Evolutionary conservation across 805 yeast genomes (phyloP).

Genomic region (Cyberlindnera samutprakarnensis): DNA sequence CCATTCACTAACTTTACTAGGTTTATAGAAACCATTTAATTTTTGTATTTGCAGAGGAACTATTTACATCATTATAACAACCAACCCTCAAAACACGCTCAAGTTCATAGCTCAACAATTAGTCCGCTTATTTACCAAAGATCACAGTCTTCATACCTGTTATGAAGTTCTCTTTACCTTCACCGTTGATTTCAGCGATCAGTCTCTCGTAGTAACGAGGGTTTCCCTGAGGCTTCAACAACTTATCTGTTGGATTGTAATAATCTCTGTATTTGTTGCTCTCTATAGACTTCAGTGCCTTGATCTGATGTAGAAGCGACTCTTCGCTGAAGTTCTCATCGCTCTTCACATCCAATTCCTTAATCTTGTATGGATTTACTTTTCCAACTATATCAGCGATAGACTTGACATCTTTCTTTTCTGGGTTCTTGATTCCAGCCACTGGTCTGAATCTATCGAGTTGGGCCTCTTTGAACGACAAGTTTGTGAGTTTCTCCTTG

Average conservation of each 20-base stretch:
- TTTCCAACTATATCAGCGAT: constrained; percentile 36
- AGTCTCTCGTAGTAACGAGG: constrained; percentile 71
- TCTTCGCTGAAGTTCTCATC: constrained; percentile 42
- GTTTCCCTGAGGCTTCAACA: constrained; percentile 77
- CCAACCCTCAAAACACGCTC: no score
- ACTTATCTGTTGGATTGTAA: constrained; percentile 57
- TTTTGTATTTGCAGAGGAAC: no score
- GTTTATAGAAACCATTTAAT: no score
- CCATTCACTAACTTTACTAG: no score
- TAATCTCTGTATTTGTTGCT: constrained; percentile 56
- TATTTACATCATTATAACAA: no score
- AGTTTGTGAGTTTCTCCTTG: constrained; percentile 57
- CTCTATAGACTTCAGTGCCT: constrained; percentile 47
- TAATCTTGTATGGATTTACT: constrained; percentile 36
- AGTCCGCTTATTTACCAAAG: constrained; percentile 60
- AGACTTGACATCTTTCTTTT: constrained; percentile 30
- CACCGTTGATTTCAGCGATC: constrained; percentile 62
- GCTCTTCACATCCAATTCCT: constrained; percentile 35
- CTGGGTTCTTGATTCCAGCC: constrained; percentile 39
- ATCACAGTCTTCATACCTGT: constrained; percentile 68
- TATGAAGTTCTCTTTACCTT: constrained; percentile 55
- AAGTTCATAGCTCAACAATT: no score
- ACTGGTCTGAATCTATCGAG: constrained; percentile 45
- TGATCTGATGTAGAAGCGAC: constrained; percentile 43
- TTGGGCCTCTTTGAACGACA: constrained; percentile 64